Evolutionary conservation across 148 eudicot genomes (phyloP).

Genomic region (Rhododendron kiyosumense): DNA sequence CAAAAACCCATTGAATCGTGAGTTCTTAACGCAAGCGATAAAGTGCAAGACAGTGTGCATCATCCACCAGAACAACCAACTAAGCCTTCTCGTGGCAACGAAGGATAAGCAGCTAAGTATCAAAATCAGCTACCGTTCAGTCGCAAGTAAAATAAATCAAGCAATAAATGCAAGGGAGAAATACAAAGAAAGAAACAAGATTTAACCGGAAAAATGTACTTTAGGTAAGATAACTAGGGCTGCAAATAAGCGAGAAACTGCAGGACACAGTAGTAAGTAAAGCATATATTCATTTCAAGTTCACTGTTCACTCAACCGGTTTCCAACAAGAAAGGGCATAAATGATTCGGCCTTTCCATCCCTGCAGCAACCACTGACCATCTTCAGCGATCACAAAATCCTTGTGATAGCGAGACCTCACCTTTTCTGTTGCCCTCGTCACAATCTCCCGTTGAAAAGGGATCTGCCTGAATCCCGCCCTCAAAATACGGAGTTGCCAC

Average conservation of each 20-base stretch:
- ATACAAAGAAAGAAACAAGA: background rate
- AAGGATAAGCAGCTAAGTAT: background rate
- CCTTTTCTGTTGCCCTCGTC: slow-evolving; percentile 19
- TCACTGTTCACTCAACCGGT: slow-evolving; percentile 17
- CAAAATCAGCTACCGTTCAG: slow-evolving; percentile 3
- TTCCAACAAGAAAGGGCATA: slow-evolving; percentile 33
- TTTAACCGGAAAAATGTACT: background rate
- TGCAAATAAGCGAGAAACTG: background rate
- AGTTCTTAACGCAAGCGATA: background rate
- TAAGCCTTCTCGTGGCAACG: background rate
- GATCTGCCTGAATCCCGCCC: slow-evolving; percentile 29
- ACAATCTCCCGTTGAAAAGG: slow-evolving; percentile 20
- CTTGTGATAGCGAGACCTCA: slow-evolving; percentile 22
- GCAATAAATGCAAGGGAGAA: background rate
- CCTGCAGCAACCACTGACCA: slow-evolving; percentile 29
- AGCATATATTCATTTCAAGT: background rate
- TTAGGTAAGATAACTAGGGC: background rate
- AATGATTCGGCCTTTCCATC: slow-evolving; percentile 33
- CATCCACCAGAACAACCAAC: background rate
- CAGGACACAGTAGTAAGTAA: background rate
- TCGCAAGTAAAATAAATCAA: background rate
- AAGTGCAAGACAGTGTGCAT: background rate
- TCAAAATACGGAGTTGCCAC: slow-evolving; percentile 32
- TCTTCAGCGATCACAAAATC: slow-evolving; percentile 33
- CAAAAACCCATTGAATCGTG: background rate